A percentile compares a stretch with the other conserved stretches of the same genome.
These are phyloP conservation scores for Tolypocladium cylindrosporum DNA, from an alignment of 2,329 filamentous ascomycete genomes.

Conservation along the genomic window DNA sequence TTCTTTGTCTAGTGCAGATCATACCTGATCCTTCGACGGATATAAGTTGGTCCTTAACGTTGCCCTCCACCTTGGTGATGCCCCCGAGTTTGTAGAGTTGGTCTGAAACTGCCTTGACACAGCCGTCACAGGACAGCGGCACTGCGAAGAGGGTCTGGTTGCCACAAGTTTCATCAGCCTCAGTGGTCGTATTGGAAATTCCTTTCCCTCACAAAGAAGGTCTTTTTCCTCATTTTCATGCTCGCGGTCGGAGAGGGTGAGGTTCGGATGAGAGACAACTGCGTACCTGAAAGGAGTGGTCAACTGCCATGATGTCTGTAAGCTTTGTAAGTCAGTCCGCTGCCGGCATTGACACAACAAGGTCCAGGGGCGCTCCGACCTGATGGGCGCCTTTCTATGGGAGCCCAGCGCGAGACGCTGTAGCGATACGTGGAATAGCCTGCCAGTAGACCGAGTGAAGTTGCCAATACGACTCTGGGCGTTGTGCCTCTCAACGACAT, in stretches of 20 bases:
- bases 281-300: constrained; percentile 36
- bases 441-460: constrained; percentile 17
- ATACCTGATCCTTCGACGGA: constrained; percentile 74
- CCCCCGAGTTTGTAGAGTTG: constrained; percentile 69
- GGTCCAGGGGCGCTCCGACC: background rate
- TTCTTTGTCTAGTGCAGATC: constrained; percentile 3
- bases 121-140: constrained; percentile 82
- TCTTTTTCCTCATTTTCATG: background rate
- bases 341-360: background rate
- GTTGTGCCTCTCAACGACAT: constrained; percentile 18
- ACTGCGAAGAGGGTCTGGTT: constrained; percentile 85
- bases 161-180: constrained; percentile 24
- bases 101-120: constrained; percentile 76
- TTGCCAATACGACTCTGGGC: constrained; percentile 13
- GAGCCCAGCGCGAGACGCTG: constrained; percentile 10
- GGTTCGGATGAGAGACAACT: constrained; percentile 8
- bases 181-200: background rate
- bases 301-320: constrained; percentile 29
- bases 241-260: background rate
- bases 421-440: constrained; percentile 19
- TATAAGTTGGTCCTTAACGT: constrained; percentile 73
- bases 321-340: constrained; percentile 4
- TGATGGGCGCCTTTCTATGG: constrained; percentile 5
- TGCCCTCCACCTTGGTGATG: constrained; percentile 73
- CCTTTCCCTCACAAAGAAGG: background rate